Conservation (phyloP, 2,329 filamentous ascomycete genomes). For the Aspergillus felis region DNA sequence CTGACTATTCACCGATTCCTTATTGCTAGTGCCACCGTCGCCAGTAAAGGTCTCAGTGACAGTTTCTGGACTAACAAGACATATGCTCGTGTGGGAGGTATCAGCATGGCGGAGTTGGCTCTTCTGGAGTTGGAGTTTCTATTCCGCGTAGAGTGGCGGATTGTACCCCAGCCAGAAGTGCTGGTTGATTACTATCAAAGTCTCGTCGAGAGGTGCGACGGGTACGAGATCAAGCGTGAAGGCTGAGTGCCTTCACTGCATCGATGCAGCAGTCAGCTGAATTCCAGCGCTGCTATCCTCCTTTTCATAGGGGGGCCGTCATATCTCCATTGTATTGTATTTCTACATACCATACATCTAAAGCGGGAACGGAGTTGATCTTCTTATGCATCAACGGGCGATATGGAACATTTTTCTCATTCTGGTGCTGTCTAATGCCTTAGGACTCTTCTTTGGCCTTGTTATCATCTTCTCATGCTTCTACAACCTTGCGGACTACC, state of each 20-base stretch:
- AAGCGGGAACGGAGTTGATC: slow-evolving; percentile 16
- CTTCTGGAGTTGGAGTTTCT: slow-evolving; percentile 91
- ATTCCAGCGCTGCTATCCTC: not conserved
- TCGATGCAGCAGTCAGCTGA: not conserved
- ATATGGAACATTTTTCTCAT: not conserved
- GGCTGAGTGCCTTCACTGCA: not conserved
- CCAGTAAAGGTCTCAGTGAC: slow-evolving; percentile 91
- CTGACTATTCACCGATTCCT: slow-evolving; percentile 96
- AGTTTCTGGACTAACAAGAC: slow-evolving; percentile 98
- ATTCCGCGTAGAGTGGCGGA: slow-evolving; percentile 90
- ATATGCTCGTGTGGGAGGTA: slow-evolving; percentile 89
- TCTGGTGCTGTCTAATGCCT: not conserved
- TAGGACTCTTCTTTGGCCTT: not conserved
- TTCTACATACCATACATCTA: slow-evolving; percentile 12
- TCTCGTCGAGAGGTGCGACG: slow-evolving; percentile 65
- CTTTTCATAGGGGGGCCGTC: not conserved
- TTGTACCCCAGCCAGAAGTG: slow-evolving; percentile 91
- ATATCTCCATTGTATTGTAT: slow-evolving; percentile 4
- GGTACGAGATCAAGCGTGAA: slow-evolving; percentile 51
- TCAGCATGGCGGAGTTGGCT: slow-evolving; percentile 84
- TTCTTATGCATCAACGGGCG: slow-evolving; percentile 11
- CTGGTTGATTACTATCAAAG: slow-evolving; percentile 90
- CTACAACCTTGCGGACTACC: slow-evolving; percentile 4
- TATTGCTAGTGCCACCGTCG: slow-evolving; percentile 92
- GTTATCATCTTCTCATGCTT: slow-evolving; percentile 1